Percentiles rank a stretch among this genome's conserved stretches.
These are phyloP conservation scores for Teratosphaeria viscida DNA, from an alignment of 2,329 filamentous ascomycete species.

Conservation along the genomic window DNA sequence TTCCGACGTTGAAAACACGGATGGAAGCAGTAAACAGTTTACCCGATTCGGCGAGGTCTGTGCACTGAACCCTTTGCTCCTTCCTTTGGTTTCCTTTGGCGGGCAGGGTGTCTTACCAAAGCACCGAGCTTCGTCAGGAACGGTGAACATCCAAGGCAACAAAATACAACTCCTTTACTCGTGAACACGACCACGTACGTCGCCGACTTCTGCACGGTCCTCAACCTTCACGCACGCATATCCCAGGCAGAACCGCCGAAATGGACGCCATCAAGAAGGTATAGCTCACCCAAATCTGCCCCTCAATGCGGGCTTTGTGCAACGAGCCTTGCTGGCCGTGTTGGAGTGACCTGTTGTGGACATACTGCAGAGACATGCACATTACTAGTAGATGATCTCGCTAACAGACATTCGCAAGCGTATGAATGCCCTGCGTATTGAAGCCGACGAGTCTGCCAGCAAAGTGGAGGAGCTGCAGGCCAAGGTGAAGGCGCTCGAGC, in stretches of 20 bases:
- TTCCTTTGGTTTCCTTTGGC: background rate
- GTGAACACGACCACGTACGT: background rate
- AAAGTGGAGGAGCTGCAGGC: constrained; percentile 79
- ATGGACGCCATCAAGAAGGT: constrained; percentile 38
- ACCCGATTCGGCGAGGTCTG: background rate
- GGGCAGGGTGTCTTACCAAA: background rate
- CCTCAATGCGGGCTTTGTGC: constrained; percentile 11
- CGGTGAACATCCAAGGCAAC: background rate
- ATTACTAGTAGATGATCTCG: background rate
- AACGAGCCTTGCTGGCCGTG: background rate
- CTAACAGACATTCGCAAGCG: constrained; percentile 48
- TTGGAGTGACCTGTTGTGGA: background rate
- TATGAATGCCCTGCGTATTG: constrained; percentile 88
- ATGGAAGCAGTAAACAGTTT: background rate
- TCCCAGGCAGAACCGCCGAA: constrained; percentile 7
- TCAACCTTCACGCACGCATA: background rate
- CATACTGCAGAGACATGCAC: background rate
- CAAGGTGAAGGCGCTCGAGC: constrained; percentile 83
- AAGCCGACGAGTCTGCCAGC: constrained; percentile 73
- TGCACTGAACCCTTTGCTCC: constrained; percentile 2
- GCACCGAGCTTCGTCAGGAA: background rate
- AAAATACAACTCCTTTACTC: background rate
- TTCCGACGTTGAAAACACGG: constrained; percentile 7
- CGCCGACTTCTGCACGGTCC: background rate
- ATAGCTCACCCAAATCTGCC: constrained; percentile 17